These are phyloP conservation scores for Trichoderma parareesei DNA, from an alignment of 495 filamentous ascomycete genomes.

Conservation along the genomic window DNA sequence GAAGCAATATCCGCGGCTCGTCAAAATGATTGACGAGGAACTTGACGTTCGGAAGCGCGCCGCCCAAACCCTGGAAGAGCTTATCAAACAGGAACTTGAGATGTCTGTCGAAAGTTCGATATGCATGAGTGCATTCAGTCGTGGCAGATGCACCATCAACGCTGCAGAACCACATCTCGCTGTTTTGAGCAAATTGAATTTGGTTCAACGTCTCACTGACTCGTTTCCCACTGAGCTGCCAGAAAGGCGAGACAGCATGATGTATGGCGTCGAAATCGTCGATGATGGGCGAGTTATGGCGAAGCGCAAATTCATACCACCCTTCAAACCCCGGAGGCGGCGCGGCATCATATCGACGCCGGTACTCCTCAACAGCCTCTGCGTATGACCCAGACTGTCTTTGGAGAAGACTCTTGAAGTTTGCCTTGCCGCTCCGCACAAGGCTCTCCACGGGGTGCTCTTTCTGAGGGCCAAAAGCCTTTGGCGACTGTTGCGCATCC, in stretches of 20 bases:
- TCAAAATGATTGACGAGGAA: constrained; percentile 65
- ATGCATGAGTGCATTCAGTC: constrained; percentile 17
- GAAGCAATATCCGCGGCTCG: constrained; percentile 57
- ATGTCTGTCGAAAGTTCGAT: constrained; percentile 21
- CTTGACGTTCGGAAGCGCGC: constrained; percentile 65
- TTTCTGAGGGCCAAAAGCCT: neutral
- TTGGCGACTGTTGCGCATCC: neutral
- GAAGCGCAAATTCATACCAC: constrained; percentile 60
- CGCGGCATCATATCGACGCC: constrained; percentile 38
- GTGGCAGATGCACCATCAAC: neutral
- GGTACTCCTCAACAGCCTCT: constrained; percentile 43
- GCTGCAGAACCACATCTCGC: neutral
- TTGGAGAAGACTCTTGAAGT: constrained; percentile 28
- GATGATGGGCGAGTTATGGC: constrained; percentile 50
- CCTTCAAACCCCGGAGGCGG: constrained; percentile 53
- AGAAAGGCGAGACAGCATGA: constrained; percentile 22
- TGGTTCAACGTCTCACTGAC: constrained; percentile 15
- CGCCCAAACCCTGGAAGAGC: neutral
- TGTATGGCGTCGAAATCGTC: constrained; percentile 59
- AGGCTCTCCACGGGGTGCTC: constrained; percentile 42
- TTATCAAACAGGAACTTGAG: neutral
- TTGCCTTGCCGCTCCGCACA: constrained; percentile 27
- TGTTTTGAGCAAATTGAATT: neutral
- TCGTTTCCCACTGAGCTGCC: constrained; percentile 18
- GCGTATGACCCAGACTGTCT: constrained; percentile 38